Conservation (phyloP, 768 basidiomycete genomes). For the Lentinula boryana region DNA sequence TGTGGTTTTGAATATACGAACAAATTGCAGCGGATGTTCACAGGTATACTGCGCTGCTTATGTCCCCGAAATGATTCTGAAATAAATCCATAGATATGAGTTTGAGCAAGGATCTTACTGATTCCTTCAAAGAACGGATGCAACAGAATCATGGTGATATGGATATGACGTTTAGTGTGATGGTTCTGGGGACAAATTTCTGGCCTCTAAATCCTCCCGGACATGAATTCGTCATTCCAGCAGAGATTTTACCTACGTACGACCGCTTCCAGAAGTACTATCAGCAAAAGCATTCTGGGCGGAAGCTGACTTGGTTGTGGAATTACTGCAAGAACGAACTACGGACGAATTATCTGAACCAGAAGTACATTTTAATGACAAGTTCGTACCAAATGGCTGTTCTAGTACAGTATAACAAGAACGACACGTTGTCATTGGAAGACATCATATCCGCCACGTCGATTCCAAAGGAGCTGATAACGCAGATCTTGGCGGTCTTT, state of each 20-base stretch:
- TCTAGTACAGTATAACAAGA: conserved; percentile 89
- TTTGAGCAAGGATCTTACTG: conserved; percentile 90
- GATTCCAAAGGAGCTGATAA: conserved; percentile 59
- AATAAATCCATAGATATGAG: conserved; percentile 59
- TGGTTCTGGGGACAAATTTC: conserved; percentile 93
- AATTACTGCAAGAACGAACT: conserved; percentile 97
- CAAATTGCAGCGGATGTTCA: conserved; percentile 96
- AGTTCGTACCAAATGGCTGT: conserved; percentile 94
- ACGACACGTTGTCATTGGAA: conserved; percentile 74
- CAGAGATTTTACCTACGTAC: conserved; percentile 82
- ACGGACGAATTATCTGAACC: conserved; percentile 85
- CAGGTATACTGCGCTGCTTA: conserved; percentile 43
- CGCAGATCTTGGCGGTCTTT: conserved; percentile 50
- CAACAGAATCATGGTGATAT: conserved; percentile 78
- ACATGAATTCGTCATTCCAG: conserved; percentile 85
- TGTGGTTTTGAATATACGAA: conserved; percentile 97
- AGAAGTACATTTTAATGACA: conserved; percentile 95
- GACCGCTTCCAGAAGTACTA: conserved; percentile 93
- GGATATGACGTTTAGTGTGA: conserved; percentile 86
- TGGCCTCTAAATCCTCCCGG: conserved; percentile 87
- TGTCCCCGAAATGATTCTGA: conserved; percentile 19
- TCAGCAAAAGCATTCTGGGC: conserved; percentile 87
- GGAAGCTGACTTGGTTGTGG: conserved; percentile 98
- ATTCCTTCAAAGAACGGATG: conserved; percentile 93
- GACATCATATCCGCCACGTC: conserved; percentile 63